Evolutionary conservation across 306 rosid species (phyloP).

Genomic region (Morella rubra): DNA sequence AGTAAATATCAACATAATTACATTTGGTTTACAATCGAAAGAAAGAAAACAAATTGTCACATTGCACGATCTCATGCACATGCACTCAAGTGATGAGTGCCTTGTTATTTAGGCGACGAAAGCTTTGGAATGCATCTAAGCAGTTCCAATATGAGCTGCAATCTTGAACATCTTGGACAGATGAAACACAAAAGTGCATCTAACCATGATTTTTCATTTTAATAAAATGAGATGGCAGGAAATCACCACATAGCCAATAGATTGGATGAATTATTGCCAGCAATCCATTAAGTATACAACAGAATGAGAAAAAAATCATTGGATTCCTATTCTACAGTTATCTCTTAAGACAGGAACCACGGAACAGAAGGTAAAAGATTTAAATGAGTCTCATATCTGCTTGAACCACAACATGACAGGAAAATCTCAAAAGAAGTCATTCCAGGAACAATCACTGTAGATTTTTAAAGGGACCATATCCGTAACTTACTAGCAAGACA

Average conservation of each 20-base stretch:
- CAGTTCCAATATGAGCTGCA: background rate
- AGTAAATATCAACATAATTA: conserved; percentile 11
- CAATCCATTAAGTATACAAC: background rate
- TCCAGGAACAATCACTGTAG: background rate
- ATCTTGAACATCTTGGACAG: background rate
- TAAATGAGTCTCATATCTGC: background rate
- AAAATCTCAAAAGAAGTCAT: background rate
- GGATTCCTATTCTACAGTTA: background rate
- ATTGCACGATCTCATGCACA: background rate
- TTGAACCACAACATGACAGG: background rate
- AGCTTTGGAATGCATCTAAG: background rate
- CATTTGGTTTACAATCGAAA: background rate
- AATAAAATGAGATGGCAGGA: background rate
- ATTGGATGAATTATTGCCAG: background rate
- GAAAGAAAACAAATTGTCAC: conserved; percentile 2
- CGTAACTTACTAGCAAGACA: background rate
- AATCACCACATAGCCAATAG: background rate
- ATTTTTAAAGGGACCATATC: background rate
- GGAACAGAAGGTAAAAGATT: background rate
- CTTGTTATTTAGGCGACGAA: background rate
- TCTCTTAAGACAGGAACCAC: background rate
- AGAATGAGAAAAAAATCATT: background rate
- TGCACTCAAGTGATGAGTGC: background rate
- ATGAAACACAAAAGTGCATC: background rate
- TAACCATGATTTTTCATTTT: background rate